Conservation (phyloP, 139 green algal species). For the Coccomyxa sp. region DNA sequence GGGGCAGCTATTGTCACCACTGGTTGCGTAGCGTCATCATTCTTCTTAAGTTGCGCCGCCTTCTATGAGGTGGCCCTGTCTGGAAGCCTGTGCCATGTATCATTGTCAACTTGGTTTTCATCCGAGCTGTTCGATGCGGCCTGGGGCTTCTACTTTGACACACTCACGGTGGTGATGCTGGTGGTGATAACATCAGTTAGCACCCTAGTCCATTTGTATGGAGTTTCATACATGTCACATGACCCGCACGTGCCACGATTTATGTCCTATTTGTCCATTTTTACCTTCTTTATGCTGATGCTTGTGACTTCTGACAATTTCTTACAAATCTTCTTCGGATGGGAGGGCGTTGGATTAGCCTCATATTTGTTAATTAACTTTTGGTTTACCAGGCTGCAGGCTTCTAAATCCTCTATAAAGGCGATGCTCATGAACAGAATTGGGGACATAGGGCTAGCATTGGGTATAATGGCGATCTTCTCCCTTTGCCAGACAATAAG, state of each 20-base stretch:
- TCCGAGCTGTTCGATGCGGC: slow-evolving; percentile 50
- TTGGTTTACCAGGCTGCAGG: slow-evolving; percentile 62
- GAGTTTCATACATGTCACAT: slow-evolving; percentile 50
- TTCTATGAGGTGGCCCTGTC: slow-evolving; percentile 53
- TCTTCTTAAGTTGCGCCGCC: slow-evolving; percentile 40
- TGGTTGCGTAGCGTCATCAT: slow-evolving; percentile 26
- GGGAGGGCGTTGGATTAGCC: slow-evolving; percentile 63
- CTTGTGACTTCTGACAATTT: slow-evolving; percentile 56
- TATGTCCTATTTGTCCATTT: slow-evolving; percentile 55
- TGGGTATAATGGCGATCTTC: slow-evolving; percentile 50
- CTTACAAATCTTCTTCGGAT: slow-evolving; percentile 64
- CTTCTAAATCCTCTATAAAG: slow-evolving; percentile 57
- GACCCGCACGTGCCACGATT: slow-evolving; percentile 60
- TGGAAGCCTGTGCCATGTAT: slow-evolving; percentile 33
- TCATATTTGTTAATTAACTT: slow-evolving; percentile 71
- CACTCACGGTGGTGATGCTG: slow-evolving; percentile 52
- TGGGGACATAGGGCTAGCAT: slow-evolving; percentile 53
- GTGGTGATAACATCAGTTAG: slow-evolving; percentile 56
- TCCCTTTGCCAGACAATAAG: slow-evolving; percentile 38
- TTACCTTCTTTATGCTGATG: slow-evolving; percentile 60
- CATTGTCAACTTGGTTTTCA: slow-evolving; percentile 41
- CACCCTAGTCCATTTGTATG: slow-evolving; percentile 63
- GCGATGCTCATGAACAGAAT: slow-evolving; percentile 62
- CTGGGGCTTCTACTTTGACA: slow-evolving; percentile 66
- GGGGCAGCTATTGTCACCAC: slow-evolving; percentile 44